phyloP scores from a whole-genome alignment of 2,329 filamentous ascomycete species.

The Exophiala sp. region DNA sequence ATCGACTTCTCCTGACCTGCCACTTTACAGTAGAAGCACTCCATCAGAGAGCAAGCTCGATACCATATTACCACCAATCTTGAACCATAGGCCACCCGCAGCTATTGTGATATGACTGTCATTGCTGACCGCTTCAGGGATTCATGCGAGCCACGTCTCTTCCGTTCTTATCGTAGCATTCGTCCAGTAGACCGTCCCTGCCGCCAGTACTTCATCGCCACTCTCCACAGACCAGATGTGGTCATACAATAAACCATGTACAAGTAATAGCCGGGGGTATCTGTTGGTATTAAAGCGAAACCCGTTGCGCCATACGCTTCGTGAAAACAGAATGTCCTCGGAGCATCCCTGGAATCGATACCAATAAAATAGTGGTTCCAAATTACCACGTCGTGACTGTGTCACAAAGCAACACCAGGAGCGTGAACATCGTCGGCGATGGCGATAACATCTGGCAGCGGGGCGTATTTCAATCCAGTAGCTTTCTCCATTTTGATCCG shows the following conservation, averaged over 20 bases:
- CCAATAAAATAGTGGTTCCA: background rate
- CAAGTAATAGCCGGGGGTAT: background rate
- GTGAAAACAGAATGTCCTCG: background rate
- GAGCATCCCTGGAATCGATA: background rate
- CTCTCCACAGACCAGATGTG: background rate
- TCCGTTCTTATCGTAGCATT: too few species aligned
- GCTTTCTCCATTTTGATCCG: conserved; percentile 37
- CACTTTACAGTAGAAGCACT: too few species aligned
- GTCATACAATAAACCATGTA: background rate
- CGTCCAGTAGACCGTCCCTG: too few species aligned
- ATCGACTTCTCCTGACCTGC: too few species aligned
- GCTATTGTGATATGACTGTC: too few species aligned
- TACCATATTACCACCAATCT: too few species aligned
- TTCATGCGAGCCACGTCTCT: too few species aligned
- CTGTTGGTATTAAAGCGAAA: background rate
- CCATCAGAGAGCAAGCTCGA: too few species aligned
- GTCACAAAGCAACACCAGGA: conserved; percentile 1
- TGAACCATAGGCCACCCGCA: too few species aligned
- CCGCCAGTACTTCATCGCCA: background rate
- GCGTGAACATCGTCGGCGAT: conserved; percentile 9
- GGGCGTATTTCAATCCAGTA: conserved; percentile 35
- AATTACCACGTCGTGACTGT: background rate
- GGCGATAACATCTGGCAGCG: conserved; percentile 33
- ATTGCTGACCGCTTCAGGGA: too few species aligned
- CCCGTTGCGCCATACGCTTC: background rate